Conservation (phyloP, 192 early-diverging fungal genomes). For the Mycoemilia scoparia region DNA sequence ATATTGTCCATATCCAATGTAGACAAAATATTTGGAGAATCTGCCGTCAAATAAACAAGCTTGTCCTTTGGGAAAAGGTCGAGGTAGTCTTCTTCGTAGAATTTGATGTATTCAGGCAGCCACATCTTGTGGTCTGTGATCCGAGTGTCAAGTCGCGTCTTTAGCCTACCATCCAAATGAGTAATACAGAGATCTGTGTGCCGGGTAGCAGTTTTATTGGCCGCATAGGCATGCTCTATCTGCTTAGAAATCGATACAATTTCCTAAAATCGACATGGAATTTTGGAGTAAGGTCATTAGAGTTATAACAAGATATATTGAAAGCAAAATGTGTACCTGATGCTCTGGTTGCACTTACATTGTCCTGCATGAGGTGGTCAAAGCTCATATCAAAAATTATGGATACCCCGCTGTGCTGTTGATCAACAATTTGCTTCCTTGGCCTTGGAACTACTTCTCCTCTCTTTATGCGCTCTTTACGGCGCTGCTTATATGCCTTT, state of each 20-base stretch:
- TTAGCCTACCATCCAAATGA: slow-evolving; percentile 31
- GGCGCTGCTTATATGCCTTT: slow-evolving; percentile 32
- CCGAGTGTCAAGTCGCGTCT: slow-evolving; percentile 23
- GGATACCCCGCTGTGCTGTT: slow-evolving; percentile 29
- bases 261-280: too few relatives aligned
- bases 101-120: slow-evolving; percentile 9
- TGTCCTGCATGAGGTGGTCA: slow-evolving; percentile 56
- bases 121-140: slow-evolving; percentile 32
- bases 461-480: slow-evolving; percentile 23
- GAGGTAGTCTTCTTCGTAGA: slow-evolving; percentile 15
- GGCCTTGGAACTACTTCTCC: slow-evolving; percentile 17
- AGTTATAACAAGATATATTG: not conserved
- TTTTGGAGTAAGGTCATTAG: not conserved
- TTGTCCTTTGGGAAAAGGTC: slow-evolving; percentile 33
- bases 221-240: slow-evolving; percentile 53
- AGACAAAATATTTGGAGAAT: slow-evolving; percentile 51
- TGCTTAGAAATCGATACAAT: slow-evolving; percentile 51
- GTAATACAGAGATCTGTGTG: slow-evolving; percentile 42
- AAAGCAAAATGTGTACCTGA: not conserved
- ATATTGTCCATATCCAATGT: slow-evolving; percentile 50
- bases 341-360: slow-evolving; percentile 1
- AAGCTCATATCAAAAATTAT: slow-evolving; percentile 69
- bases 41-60: slow-evolving; percentile 80
- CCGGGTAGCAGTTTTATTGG: slow-evolving; percentile 35
- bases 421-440: slow-evolving; percentile 27